Conservation (phyloP, 805 yeast genomes). For the Myxozyma udenii region DNA sequence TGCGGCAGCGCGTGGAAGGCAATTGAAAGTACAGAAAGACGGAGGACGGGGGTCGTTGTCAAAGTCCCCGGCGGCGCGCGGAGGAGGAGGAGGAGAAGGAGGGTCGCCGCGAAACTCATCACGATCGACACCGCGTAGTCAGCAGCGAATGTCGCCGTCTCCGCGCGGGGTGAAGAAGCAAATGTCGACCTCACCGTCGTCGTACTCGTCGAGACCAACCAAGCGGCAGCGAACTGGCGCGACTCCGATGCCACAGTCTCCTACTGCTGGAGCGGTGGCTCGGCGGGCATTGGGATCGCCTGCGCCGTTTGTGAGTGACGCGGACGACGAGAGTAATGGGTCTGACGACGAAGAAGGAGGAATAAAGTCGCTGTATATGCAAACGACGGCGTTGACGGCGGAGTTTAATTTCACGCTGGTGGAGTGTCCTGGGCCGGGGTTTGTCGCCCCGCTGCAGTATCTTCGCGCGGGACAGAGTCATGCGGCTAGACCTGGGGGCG, state of each 20-base stretch:
- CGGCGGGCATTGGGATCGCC: background rate
- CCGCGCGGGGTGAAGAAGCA: background rate
- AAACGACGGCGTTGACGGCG: background rate
- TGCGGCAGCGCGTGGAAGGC: background rate
- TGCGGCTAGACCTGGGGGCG: conserved; percentile 10
- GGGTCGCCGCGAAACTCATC: background rate
- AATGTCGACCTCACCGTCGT: background rate
- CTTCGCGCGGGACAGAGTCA: conserved; percentile 4
- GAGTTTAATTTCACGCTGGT: conserved; percentile 12
- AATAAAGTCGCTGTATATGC: background rate
- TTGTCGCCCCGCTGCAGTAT: conserved; percentile 10
- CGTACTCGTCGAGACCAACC: background rate
- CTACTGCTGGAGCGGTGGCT: background rate
- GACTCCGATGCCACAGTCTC: background rate
- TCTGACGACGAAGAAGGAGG: background rate
- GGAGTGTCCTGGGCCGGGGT: conserved; percentile 18
- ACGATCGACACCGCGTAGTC: background rate
- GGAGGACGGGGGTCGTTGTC: too few relatives aligned
- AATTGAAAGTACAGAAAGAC: too few relatives aligned
- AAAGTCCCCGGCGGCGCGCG: background rate
- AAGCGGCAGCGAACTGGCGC: background rate
- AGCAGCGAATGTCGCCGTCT: background rate
- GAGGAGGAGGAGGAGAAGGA: too few relatives aligned
- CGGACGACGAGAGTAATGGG: background rate
- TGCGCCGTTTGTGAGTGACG: background rate